Percentiles rank a stretch among this genome's conserved stretches.
Evolutionary conservation across 2,329 filamentous ascomycete genomes (phyloP).

Genomic region (Colletotrichum agaves): DNA sequence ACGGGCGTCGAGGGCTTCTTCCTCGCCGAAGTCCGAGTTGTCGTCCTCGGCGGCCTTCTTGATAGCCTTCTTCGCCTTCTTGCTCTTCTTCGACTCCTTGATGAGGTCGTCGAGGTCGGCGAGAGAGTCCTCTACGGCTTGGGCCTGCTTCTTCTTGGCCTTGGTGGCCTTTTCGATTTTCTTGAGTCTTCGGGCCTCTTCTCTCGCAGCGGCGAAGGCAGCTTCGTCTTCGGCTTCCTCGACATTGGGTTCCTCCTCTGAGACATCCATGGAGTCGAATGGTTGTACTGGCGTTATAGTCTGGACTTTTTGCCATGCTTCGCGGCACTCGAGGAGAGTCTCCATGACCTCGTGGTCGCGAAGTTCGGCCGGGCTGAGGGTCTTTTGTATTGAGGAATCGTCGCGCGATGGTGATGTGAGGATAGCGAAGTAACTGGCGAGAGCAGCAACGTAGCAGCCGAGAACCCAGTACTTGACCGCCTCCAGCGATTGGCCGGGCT

Average conservation of each 20-base stretch:
- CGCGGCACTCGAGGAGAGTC: constrained; percentile 80
- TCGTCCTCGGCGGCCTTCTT: constrained; percentile 60
- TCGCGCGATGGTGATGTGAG: constrained; percentile 82
- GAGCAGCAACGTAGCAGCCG: constrained; percentile 84
- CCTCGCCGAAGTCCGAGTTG: constrained; percentile 93
- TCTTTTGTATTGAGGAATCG: constrained; percentile 61
- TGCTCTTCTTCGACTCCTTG: constrained; percentile 55
- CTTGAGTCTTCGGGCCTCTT: constrained; percentile 50
- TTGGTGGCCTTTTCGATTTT: constrained; percentile 53
- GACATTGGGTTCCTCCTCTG: constrained; percentile 45
- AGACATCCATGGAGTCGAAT: constrained; percentile 45
- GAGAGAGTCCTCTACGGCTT: constrained; percentile 75
- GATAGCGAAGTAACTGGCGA: constrained; percentile 95
- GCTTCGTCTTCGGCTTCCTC: constrained; percentile 43
- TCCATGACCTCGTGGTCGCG: constrained; percentile 94
- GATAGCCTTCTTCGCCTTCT: constrained; percentile 57
- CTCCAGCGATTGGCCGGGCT: constrained; percentile 63
- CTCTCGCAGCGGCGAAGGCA: constrained; percentile 41
- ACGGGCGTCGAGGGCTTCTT: constrained; percentile 79
- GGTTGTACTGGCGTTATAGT: constrained; percentile 64
- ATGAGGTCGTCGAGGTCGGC: constrained; percentile 75
- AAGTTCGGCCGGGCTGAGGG: constrained; percentile 80
- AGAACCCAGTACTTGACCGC: constrained; percentile 82
- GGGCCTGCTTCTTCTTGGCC: constrained; percentile 59
- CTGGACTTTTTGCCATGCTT: constrained; percentile 82